Percentiles rank a stretch among this genome's conserved stretches.
Conservation (phyloP, 1,284 basidiomycete genomes). For the Apiotrichum mycotoxinovorans region DNA sequence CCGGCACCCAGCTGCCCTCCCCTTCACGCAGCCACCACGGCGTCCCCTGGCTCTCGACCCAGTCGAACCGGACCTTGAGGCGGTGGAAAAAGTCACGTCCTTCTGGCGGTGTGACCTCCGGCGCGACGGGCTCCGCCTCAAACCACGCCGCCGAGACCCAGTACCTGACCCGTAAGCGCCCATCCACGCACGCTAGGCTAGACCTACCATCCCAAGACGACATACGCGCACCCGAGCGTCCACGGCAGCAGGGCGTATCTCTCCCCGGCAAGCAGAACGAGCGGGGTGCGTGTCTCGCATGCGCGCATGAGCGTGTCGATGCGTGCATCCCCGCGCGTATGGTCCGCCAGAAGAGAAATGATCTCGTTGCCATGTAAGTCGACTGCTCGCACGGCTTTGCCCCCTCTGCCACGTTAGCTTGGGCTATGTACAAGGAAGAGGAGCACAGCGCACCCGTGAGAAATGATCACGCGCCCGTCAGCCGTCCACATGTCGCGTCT, state of each 20-base stretch:
- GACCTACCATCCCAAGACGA: conserved; percentile 42
- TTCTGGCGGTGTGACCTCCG: conserved; percentile 13
- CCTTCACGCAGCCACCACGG: conserved; percentile 38
- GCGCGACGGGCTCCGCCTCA: conserved; percentile 33
- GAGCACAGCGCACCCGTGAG: conserved; percentile 34
- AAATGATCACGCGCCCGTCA: conserved; percentile 39
- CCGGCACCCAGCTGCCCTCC: conserved; percentile 7
- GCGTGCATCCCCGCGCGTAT: conserved; percentile 29
- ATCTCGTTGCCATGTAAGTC: conserved; percentile 4
- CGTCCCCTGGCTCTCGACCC: conserved; percentile 37
- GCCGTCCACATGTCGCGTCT: conserved; percentile 44
- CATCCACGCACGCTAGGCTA: not conserved
- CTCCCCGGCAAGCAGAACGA: conserved; percentile 40
- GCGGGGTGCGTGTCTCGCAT: conserved; percentile 23
- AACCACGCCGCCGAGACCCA: conserved; percentile 43
- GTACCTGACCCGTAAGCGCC: conserved; percentile 27
- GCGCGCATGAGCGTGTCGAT: conserved; percentile 37
- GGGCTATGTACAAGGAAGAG: too few species aligned
- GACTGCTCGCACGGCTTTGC: conserved; percentile 17
- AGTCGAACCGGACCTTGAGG: conserved; percentile 46
- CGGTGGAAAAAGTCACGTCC: conserved; percentile 32
- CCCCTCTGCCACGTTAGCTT: conserved; percentile 10
- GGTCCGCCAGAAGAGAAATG: conserved; percentile 30
- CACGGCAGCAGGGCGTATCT: conserved; percentile 40
- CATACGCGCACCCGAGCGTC: conserved; percentile 33